phyloP scores from a whole-genome alignment of 768 basidiomycete species.

The Pholiota microspora region DNA sequence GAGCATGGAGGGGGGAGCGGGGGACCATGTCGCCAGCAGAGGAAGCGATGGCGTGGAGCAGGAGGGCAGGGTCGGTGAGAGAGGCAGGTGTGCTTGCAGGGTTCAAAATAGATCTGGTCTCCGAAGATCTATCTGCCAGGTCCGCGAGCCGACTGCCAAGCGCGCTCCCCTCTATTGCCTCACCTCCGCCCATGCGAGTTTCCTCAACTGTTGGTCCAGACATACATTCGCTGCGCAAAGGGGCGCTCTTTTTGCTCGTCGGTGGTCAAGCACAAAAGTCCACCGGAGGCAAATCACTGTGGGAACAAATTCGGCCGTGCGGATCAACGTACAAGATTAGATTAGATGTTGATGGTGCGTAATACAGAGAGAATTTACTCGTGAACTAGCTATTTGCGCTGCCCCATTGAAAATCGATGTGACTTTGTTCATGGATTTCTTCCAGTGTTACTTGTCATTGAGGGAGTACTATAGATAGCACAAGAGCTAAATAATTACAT shows the following conservation, averaged over 20 bases:
- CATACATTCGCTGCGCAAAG: constrained; percentile 11
- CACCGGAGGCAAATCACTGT: constrained; percentile 22
- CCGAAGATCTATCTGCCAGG: constrained; percentile 23
- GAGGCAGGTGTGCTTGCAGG: constrained; percentile 23
- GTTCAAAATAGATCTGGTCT: constrained; percentile 33
- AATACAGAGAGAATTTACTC: too few species aligned
- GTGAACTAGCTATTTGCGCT: too few species aligned
- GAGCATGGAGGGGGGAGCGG: constrained; percentile 26
- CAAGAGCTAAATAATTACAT: too few species aligned
- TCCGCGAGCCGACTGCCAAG: constrained; percentile 21
- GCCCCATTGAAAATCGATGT: too few species aligned
- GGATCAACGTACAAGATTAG: constrained; percentile 10
- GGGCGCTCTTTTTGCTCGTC: constrained; percentile 6
- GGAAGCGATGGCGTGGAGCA: constrained; percentile 18
- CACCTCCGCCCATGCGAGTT: constrained; percentile 6
- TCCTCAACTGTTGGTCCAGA: constrained; percentile 11
- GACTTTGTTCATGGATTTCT: too few species aligned
- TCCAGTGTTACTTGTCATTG: too few species aligned
- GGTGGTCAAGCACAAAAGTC: constrained; percentile 1
- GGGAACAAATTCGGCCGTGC: constrained; percentile 9
- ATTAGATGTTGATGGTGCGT: too few species aligned
- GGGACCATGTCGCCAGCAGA: constrained; percentile 22
- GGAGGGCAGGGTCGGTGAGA: constrained; percentile 22
- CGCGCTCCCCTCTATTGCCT: constrained; percentile 3
- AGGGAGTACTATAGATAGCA: too few species aligned